A percentile compares a stretch with the other conserved stretches of the same genome.
Conservation (phyloP, 2,329 filamentous ascomycete genomes). For the Fusarium bulbicola region DNA sequence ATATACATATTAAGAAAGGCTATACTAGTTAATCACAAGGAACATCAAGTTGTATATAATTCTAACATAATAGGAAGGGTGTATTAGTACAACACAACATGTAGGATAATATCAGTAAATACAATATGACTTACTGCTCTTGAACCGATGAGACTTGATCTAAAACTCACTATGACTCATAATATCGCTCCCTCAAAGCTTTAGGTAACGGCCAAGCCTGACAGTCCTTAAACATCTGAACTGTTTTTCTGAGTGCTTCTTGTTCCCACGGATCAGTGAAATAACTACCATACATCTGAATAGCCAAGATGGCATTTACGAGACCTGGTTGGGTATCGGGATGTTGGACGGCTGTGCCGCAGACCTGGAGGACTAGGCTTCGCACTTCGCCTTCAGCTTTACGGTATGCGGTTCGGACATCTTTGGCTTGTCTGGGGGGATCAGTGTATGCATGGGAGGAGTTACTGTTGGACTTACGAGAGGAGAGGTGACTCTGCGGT, state of each 20-base stretch:
- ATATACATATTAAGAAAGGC: accelerated
- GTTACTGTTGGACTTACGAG: background rate
- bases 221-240: conserved; percentile 28
- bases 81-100: background rate
- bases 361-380: conserved; percentile 28
- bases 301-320: conserved; percentile 24
- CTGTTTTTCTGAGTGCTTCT: conserved; percentile 27
- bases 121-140: background rate
- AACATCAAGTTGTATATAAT: no score
- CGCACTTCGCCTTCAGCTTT: conserved; percentile 25
- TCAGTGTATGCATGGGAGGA: accelerated
- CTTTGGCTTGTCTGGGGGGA: background rate
- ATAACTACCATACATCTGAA: conserved; percentile 33
- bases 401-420: conserved; percentile 23
- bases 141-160: background rate
- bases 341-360: conserved; percentile 29
- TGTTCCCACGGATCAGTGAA: conserved; percentile 37
- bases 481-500: conserved; percentile 32
- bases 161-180: background rate
- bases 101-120: background rate
- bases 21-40: no score
- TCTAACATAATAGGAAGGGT: background rate
- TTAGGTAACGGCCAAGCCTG: conserved; percentile 35
- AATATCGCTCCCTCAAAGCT: background rate
- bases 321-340: conserved; percentile 20